A percentile compares a stretch with the other conserved stretches of the same genome.
phyloP scores from a whole-genome alignment of 2,329 filamentous ascomycete genomes.

The Colletotrichum melonis region DNA sequence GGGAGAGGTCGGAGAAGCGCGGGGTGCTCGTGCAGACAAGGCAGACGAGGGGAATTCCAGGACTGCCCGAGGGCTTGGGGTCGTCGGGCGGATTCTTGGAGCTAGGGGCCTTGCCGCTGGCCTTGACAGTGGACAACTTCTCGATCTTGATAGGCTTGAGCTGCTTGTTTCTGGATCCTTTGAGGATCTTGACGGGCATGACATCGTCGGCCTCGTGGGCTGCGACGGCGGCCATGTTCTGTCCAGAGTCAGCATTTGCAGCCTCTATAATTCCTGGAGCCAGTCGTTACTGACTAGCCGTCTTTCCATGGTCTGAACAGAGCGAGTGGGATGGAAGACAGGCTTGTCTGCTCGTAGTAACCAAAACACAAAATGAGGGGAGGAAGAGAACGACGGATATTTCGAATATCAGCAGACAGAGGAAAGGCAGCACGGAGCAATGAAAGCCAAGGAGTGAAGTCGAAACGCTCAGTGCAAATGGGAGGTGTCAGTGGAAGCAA shows the following conservation, averaged over 20 bases:
- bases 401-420: constrained; percentile 3
- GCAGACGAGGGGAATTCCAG: constrained; percentile 78
- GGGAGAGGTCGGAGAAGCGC: constrained; percentile 89
- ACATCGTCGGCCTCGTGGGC: constrained; percentile 11
- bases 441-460: constrained; percentile 23
- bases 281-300: constrained; percentile 30
- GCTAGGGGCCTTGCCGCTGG: neutral
- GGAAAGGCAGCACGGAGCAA: constrained; percentile 20
- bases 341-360: constrained; percentile 9
- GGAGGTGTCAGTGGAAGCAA: constrained; percentile 6
- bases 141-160: neutral
- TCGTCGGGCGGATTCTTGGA: constrained; percentile 36
- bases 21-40: constrained; percentile 84
- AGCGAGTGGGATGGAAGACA: constrained; percentile 17
- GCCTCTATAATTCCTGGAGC: neutral
- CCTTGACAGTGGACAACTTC: neutral
- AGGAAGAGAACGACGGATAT: constrained; percentile 25
- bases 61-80: constrained; percentile 24
- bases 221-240: constrained; percentile 51
- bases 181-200: constrained; percentile 1
- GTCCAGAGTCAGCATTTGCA: constrained; percentile 31
- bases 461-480: constrained; percentile 3
- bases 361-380: constrained; percentile 33
- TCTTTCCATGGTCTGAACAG: constrained; percentile 14
- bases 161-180: constrained; percentile 4